phyloP scores from a whole-genome alignment of 176 grass and related monocot genomes.

The Areca catechu region DNA sequence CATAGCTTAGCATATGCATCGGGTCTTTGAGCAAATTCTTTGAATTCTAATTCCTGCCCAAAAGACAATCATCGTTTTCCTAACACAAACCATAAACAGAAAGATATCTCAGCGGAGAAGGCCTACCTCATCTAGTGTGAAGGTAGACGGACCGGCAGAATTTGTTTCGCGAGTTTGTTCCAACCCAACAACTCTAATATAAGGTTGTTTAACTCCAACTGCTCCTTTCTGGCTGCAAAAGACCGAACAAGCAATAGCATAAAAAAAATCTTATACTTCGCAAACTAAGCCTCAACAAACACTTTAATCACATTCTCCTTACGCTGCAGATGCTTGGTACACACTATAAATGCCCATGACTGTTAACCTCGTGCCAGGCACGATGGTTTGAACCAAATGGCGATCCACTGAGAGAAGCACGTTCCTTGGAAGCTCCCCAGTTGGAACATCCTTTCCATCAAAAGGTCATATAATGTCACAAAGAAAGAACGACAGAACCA shows the following conservation, averaged over 20 bases:
- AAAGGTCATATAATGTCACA: slow-evolving; percentile 3
- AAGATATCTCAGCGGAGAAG: not conserved
- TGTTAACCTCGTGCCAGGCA: slow-evolving; percentile 88
- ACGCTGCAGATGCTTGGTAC: slow-evolving; percentile 73
- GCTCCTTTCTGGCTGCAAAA: slow-evolving; percentile 70
- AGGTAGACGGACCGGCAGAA: slow-evolving; percentile 61
- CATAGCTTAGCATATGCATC: slow-evolving; percentile 79
- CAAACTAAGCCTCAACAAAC: not conserved
- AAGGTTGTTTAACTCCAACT: slow-evolving; percentile 93
- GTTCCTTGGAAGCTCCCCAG: slow-evolving; percentile 93
- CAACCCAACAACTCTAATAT: slow-evolving; percentile 91
- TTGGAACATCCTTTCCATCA: slow-evolving; percentile 74
- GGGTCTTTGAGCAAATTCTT: slow-evolving; percentile 95
- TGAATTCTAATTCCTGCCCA: slow-evolving; percentile 75
- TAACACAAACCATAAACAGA: not conserved
- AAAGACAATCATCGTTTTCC: not conserved
- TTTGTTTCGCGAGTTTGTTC: slow-evolving; percentile 84
- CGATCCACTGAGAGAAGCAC: slow-evolving; percentile 82
- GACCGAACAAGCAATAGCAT: no score
- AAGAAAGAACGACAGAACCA: not conserved
- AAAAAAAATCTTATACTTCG: no score
- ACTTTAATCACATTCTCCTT: slow-evolving; percentile 20
- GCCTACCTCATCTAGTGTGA: slow-evolving; percentile 77
- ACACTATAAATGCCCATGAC: slow-evolving; percentile 91
- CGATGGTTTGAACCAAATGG: slow-evolving; percentile 92